A percentile compares a stretch with the other conserved stretches of the same genome.
Conservation (phyloP, 1,139 yeast species). For the Debaryomycetaceae sp. region DNA sequence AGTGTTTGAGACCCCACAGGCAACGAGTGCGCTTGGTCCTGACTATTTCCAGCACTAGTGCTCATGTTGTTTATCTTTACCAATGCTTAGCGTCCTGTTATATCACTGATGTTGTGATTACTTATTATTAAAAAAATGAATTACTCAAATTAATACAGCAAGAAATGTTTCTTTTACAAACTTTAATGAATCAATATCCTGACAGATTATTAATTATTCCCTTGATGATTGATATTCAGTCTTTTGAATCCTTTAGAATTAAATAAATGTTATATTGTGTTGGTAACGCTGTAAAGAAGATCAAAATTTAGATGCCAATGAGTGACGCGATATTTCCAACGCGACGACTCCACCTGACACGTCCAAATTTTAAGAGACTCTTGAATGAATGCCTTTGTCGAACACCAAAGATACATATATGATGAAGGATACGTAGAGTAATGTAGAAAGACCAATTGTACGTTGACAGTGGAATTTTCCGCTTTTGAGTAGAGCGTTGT, state of each 20-base stretch:
- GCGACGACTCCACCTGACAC: background rate
- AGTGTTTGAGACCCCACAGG: conserved; percentile 40
- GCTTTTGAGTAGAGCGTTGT: too few relatives aligned
- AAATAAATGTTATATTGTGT: background rate
- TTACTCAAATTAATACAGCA: too few relatives aligned
- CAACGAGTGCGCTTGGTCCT: conserved; percentile 39
- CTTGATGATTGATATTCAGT: too few relatives aligned
- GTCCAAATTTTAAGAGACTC: too few relatives aligned
- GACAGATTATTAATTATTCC: too few relatives aligned
- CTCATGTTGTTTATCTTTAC: background rate
- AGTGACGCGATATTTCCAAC: background rate
- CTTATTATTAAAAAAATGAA: background rate
- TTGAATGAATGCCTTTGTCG: too few relatives aligned
- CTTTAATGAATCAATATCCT: too few relatives aligned
- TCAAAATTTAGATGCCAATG: background rate
- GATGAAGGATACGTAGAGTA: too few relatives aligned
- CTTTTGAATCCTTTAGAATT: background rate
- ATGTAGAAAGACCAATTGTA: too few relatives aligned
- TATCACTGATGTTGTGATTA: background rate
- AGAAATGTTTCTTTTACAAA: too few relatives aligned
- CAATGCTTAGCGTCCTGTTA: background rate
- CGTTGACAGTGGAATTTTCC: too few relatives aligned
- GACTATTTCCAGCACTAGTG: background rate
- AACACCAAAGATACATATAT: too few relatives aligned
- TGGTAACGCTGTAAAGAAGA: background rate